These are phyloP conservation scores for Chlamydomonas sp. DNA, from an alignment of 139 green algal species.

Conservation along the genomic window DNA sequence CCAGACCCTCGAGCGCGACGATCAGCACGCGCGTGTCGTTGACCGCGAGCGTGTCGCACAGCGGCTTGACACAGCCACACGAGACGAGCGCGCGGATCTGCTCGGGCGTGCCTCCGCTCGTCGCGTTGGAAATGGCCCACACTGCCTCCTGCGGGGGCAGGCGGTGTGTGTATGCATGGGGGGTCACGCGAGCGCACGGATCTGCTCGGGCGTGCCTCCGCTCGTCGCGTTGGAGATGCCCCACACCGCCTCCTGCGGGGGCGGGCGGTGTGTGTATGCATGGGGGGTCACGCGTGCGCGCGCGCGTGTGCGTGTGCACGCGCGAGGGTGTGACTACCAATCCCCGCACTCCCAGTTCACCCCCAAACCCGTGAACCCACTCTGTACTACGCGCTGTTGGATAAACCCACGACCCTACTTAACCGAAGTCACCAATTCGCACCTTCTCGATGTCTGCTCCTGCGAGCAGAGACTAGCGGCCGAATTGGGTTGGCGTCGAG, in stretches of 20 bases:
- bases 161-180: background rate
- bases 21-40: constrained; percentile 89
- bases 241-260: constrained; percentile 82
- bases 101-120: constrained; percentile 7
- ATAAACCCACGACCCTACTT: too few species aligned
- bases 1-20: constrained; percentile 93
- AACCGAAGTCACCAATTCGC: too few species aligned
- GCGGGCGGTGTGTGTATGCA: background rate
- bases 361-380: too few species aligned
- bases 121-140: background rate
- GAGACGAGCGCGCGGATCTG: constrained; percentile 84
- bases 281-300: constrained; percentile 25
- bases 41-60: constrained; percentile 91
- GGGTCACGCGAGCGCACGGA: constrained; percentile 27
- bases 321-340: too few species aligned
- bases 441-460: constrained; percentile 98
- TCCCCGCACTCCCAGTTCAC: too few species aligned
- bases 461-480: constrained; percentile 83
- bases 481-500: constrained; percentile 85
- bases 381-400: too few species aligned
- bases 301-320: too few species aligned
- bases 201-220: constrained; percentile 72
- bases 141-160: background rate
- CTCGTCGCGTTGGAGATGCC: constrained; percentile 97
- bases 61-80: constrained; percentile 80